Evolutionary conservation across 345 rosid genomes (phyloP).

Genomic region (Linum tenue): DNA sequence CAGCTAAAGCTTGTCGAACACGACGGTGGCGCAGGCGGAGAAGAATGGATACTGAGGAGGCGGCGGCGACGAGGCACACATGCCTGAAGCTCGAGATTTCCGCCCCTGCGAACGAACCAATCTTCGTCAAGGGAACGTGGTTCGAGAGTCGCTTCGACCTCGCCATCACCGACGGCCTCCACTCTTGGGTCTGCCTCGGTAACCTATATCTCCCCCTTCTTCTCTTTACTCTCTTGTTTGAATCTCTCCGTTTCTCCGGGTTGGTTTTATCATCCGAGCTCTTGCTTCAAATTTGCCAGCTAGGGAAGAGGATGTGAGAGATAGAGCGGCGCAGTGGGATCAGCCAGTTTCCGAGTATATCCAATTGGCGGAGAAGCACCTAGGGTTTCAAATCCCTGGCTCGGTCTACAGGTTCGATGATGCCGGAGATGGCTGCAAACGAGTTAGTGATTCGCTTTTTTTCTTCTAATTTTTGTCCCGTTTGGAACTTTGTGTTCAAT

Average conservation of each 20-base stretch:
- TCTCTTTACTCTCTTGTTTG: too few species aligned
- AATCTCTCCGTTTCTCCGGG: background rate
- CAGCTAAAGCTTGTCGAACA: background rate
- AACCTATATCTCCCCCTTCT: background rate
- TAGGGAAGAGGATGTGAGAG: conserved; percentile 60
- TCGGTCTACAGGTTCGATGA: conserved; percentile 67
- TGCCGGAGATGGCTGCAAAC: conserved; percentile 55
- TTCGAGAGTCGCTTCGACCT: conserved; percentile 45
- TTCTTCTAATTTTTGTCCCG: background rate
- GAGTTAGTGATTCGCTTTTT: conserved; percentile 33
- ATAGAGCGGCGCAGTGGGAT: conserved; percentile 83
- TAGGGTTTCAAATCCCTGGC: conserved; percentile 69
- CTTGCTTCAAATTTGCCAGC: conserved; percentile 25
- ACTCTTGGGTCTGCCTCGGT: conserved; percentile 74
- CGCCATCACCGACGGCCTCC: conserved; percentile 71
- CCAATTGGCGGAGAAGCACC: conserved; percentile 56
- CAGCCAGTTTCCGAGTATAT: conserved; percentile 62
- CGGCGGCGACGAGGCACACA: conserved; percentile 38
- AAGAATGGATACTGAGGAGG: conserved; percentile 2
- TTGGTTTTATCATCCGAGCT: background rate
- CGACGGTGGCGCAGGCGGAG: background rate
- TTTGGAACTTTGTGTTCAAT: too few species aligned
- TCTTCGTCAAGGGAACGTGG: conserved; percentile 77
- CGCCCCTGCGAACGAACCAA: conserved; percentile 21
- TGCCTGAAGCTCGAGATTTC: conserved; percentile 58